Percentiles rank a stretch among this genome's conserved stretches.
These are phyloP conservation scores for Debaryomyces coudertii DNA, from an alignment of 1,139 yeast species.

Conservation along the genomic window DNA sequence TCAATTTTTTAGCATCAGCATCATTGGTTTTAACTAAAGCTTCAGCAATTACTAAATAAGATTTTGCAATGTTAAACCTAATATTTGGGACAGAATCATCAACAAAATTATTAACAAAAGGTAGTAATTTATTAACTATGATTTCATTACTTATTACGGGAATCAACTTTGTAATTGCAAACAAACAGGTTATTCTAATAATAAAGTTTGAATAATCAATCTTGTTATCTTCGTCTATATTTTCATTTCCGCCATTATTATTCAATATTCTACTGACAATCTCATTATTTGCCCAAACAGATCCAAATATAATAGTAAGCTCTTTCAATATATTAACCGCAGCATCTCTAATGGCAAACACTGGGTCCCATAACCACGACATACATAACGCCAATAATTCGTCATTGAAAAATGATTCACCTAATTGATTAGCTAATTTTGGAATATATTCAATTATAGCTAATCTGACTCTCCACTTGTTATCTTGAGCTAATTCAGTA, in stretches of 20 bases:
- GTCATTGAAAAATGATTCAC: conserved; percentile 89
- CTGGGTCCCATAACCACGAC: conserved; percentile 98
- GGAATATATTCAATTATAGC: conserved; percentile 98
- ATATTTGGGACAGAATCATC: conserved; percentile 91
- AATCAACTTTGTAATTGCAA: conserved; percentile 80
- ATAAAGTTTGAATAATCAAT: conserved; percentile 69
- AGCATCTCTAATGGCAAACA: conserved; percentile 94
- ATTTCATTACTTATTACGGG: conserved; percentile 65
- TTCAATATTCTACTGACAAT: conserved; percentile 75
- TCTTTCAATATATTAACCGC: conserved; percentile 84
- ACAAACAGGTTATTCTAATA: conserved; percentile 87
- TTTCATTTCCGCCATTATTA: conserved; percentile 23
- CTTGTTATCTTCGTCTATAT: conserved; percentile 37
- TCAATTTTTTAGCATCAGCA: conserved; percentile 39
- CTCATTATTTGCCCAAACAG: conserved; percentile 89
- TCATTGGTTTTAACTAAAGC: conserved; percentile 39
- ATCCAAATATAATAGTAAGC: conserved; percentile 85
- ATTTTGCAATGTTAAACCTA: conserved; percentile 90
- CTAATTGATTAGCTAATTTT: conserved; percentile 91
- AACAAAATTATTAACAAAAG: conserved; percentile 72
- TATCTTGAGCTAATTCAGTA: conserved; percentile 93
- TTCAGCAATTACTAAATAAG: conserved; percentile 65
- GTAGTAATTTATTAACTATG: conserved; percentile 68
- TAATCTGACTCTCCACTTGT: conserved; percentile 96
- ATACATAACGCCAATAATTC: conserved; percentile 88